These are phyloP conservation scores for Ceratocystis albifundus DNA, from an alignment of 2,329 filamentous ascomycete genomes.

Conservation along the genomic window DNA sequence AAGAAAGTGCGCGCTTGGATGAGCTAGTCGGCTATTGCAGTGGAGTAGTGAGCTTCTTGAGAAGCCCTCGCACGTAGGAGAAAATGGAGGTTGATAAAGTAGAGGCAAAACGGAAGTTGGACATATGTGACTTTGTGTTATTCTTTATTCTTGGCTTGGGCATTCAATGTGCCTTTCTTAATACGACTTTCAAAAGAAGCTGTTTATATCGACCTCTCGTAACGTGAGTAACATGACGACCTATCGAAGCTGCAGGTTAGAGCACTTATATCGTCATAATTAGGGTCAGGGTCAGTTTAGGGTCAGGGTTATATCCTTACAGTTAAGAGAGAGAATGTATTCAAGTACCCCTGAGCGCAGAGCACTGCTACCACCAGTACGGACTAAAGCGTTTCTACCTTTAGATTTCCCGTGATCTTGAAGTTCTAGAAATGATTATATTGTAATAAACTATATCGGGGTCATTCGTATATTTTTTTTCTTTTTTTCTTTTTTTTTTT, in stretches of 20 bases:
- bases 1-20: slow-evolving; percentile 58
- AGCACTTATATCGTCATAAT: not conserved
- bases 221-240: not conserved
- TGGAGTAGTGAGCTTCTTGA: slow-evolving; percentile 73
- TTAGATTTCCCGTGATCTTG: not conserved
- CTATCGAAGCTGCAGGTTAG: no score
- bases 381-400: not conserved
- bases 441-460: not conserved
- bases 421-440: not conserved
- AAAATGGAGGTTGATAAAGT: not conserved
- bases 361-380: not conserved
- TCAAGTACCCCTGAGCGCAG: not conserved
- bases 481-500: not conserved
- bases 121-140: not conserved
- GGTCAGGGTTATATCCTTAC: not conserved
- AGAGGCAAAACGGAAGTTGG: not conserved
- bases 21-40: slow-evolving; percentile 75
- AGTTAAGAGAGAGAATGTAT: not conserved
- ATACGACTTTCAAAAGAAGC: not conserved
- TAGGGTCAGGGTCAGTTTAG: not conserved
- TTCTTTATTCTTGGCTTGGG: slow-evolving; percentile 1
- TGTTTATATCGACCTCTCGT: no score
- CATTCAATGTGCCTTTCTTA: not conserved
- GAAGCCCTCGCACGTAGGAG: slow-evolving; percentile 44
- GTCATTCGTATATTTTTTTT: not conserved